Base-by-base conservation (phyloP, 1,284 basidiomycete genomes). In the Ceratobasidium sp. region DNA sequence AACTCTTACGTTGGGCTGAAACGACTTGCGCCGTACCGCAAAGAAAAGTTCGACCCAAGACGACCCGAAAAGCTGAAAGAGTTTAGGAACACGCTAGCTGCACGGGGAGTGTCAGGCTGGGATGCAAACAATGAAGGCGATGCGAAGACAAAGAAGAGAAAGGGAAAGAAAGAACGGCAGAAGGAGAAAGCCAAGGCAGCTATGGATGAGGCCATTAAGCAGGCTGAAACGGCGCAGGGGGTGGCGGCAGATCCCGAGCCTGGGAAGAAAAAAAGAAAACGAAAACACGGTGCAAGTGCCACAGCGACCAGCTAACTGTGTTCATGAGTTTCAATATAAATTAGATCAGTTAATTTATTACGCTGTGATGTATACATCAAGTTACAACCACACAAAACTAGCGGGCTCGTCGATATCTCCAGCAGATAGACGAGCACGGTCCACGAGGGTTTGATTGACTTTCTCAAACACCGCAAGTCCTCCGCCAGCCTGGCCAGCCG, bases 1-100 rank as follows among this genome's bases (percentile, higher is more conserved):
- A 99, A 99, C 86, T 89, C 94, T 78, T 95, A 96, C 83, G 91
- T 98, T 83, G 91, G 93, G 49, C 87, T 99, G 82, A 97, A 95
- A 87, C 94, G 94, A 84, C 89, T 96, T 79, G 97, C 97, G 28
- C 96, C 97, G 1, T 99, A 98, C 85, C 91, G 94, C n/a, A 84
- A 85, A 28, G 85, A 86, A 18, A 80, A 87, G 88, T 79, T 88
- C 87, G 83, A 84, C 56, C 83, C 84, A n/a, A 86, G 86, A 6
- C 60, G 72, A 81, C 83, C 39, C 83, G 85, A 58, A 82, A 89
- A 84, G 80, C 87, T 99, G 71, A 89, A 90, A 82, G 95, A 97
- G 78, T 87, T 98, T 75, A 92, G 93, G 82, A 84, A 87, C 20
- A 89, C 87, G 79, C 84, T 97, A 63, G 85, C 84, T 39, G 83